Evolutionary conservation across 345 rosid genomes (phyloP).

Genomic region (Euphorbia pulcherrima): DNA sequence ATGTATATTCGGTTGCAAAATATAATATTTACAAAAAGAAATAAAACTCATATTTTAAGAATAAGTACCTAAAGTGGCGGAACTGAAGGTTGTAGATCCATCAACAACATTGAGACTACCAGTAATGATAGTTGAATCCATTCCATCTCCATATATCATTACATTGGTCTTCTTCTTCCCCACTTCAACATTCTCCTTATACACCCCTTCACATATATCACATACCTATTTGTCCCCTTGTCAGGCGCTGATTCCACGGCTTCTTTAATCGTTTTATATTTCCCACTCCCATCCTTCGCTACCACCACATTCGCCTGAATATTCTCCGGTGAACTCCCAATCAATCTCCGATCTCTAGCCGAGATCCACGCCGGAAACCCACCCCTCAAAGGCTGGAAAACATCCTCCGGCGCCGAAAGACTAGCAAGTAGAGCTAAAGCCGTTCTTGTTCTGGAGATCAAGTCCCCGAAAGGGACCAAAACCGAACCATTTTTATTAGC

Average conservation of each 20-base stretch:
- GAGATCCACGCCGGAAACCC: constrained; percentile 6
- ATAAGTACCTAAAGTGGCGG: constrained; percentile 18
- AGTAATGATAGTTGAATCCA: constrained; percentile 15
- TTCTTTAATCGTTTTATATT: constrained; percentile 14
- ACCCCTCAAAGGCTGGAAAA: constrained; percentile 1
- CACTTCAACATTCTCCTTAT: constrained; percentile 20
- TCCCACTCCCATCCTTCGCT: constrained; percentile 18
- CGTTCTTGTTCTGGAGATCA: constrained; percentile 15
- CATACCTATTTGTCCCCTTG: constrained; percentile 5
- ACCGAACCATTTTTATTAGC: neutral
- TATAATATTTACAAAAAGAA: too few species aligned
- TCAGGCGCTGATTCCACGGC: constrained; percentile 10
- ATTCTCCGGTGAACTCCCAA: neutral
- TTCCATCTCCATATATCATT: constrained; percentile 24
- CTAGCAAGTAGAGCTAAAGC: constrained; percentile 10
- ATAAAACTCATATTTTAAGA: too few species aligned
- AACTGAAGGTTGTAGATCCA: constrained; percentile 22
- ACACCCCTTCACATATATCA: constrained; percentile 13
- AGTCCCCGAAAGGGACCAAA: neutral
- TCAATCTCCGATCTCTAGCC: constrained; percentile 1
- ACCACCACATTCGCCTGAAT: constrained; percentile 11
- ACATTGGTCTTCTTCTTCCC: constrained; percentile 22
- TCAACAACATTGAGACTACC: constrained; percentile 20
- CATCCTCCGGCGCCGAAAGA: neutral
- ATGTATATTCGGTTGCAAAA: too few species aligned